phyloP scores from a whole-genome alignment of 805 yeast genomes.

The Kuraishia piskuri region DNA sequence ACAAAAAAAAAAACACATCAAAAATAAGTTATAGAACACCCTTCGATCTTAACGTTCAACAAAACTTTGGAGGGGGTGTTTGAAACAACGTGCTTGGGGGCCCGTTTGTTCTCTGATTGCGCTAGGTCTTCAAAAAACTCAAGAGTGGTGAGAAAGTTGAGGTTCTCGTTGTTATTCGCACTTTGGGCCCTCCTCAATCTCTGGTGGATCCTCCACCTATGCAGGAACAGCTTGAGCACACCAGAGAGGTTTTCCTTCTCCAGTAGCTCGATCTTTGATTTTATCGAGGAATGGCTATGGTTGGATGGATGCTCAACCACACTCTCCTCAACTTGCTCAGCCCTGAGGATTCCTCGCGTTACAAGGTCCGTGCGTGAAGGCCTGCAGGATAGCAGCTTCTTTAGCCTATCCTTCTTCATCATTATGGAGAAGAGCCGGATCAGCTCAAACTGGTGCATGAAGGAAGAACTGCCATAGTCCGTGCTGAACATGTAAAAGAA shows the following conservation, averaged over 20 bases:
- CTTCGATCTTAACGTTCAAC: not conserved
- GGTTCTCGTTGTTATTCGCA: not conserved
- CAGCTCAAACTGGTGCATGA: constrained; percentile 3
- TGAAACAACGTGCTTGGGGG: not conserved
- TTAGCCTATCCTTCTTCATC: constrained; percentile 1
- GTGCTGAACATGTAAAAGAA: not conserved
- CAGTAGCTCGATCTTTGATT: constrained; percentile 1
- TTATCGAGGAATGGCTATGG: not conserved
- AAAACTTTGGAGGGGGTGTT: not conserved
- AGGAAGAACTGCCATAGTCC: not conserved
- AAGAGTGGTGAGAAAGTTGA: not conserved
- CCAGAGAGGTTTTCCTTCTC: constrained; percentile 1
- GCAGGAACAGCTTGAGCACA: not conserved
- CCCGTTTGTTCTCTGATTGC: not conserved
- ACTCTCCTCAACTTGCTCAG: not conserved
- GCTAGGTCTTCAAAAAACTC: not conserved
- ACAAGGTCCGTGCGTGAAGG: constrained; percentile 2
- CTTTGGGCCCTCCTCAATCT: not conserved
- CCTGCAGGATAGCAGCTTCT: constrained; percentile 1
- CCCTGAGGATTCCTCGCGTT: constrained; percentile 1
- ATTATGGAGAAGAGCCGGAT: not conserved
- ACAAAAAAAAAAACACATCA: not conserved
- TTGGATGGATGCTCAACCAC: too few relatives aligned
- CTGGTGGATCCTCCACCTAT: not conserved
- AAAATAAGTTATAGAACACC: not conserved